A percentile compares a stretch with the other conserved stretches of the same genome.
These are phyloP conservation scores for Rhizoctonia solani DNA, from an alignment of 1,284 basidiomycete genomes.

Conservation along the genomic window DNA sequence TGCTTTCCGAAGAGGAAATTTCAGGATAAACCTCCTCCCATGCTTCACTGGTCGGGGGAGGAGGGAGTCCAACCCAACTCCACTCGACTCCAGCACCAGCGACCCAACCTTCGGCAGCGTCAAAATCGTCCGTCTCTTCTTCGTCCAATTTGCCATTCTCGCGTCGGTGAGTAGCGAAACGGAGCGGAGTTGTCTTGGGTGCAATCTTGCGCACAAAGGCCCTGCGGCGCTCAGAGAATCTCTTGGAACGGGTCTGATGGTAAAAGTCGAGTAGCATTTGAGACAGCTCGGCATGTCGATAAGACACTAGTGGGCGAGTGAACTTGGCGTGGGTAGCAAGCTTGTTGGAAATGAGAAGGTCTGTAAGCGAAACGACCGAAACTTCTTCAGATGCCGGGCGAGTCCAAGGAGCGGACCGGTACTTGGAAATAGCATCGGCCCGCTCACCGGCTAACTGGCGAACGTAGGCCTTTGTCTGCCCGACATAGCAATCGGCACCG, in stretches of 20 bases:
- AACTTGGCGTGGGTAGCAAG: conserved; percentile 42
- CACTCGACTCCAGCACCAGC: conserved; percentile 45
- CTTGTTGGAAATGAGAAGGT: conserved; percentile 44
- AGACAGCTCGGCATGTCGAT: conserved; percentile 50
- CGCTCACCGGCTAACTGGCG: conserved; percentile 35
- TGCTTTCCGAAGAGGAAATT: neutral
- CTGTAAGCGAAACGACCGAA: conserved; percentile 37
- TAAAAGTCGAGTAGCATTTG: conserved; percentile 53
- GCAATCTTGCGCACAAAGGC: conserved; percentile 52
- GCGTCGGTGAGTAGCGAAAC: conserved; percentile 47
- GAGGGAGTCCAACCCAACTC: conserved; percentile 42
- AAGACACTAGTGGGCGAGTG: conserved; percentile 44
- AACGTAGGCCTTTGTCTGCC: conserved; percentile 40
- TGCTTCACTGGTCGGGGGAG: conserved; percentile 26
- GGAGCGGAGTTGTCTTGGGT: conserved; percentile 45
- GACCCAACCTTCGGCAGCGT: conserved; percentile 46
- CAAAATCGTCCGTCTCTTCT: conserved; percentile 46
- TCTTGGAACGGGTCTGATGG: conserved; percentile 47
- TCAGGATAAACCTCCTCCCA: neutral
- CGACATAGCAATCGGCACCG: conserved; percentile 19
- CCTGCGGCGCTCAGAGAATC: conserved; percentile 49
- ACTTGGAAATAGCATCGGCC: conserved; percentile 29
- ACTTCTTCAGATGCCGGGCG: conserved; percentile 7
- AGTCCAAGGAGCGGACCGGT: conserved; percentile 40
- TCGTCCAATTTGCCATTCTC: conserved; percentile 43